These are phyloP conservation scores for Aspergillus panamensis DNA, from an alignment of 495 filamentous ascomycete species.

Conservation along the genomic window DNA sequence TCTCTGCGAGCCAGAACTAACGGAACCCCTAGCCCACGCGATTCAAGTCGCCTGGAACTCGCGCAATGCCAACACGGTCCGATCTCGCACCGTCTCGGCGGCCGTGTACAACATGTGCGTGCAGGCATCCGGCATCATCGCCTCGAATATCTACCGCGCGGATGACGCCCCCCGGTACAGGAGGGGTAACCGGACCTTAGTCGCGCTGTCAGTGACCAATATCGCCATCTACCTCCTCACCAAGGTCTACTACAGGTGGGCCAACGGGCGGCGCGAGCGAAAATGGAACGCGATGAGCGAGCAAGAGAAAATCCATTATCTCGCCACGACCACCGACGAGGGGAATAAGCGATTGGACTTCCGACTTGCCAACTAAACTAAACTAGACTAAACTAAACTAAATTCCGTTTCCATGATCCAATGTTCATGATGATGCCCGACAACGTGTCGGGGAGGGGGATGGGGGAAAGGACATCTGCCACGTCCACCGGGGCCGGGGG, in stretches of 20 bases:
- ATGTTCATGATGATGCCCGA: not conserved
- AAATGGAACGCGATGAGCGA: slow-evolving; percentile 37
- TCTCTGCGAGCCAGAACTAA: not conserved
- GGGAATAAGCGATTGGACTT: slow-evolving; percentile 39
- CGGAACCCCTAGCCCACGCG: slow-evolving; percentile 37
- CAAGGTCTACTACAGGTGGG: slow-evolving; percentile 36
- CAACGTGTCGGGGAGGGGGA: too few relatives aligned
- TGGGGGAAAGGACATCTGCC: too few relatives aligned
- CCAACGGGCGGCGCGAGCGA: slow-evolving; percentile 28
- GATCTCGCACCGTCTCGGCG: slow-evolving; percentile 58
- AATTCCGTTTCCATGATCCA: not conserved
- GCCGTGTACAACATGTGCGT: slow-evolving; percentile 54
- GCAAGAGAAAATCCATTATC: slow-evolving; percentile 25
- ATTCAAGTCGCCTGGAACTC: slow-evolving; percentile 62
- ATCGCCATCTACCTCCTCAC: slow-evolving; percentile 37
- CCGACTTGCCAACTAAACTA: slow-evolving; percentile 31
- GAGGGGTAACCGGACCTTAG: slow-evolving; percentile 48
- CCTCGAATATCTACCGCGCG: slow-evolving; percentile 52
- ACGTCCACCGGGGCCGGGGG: too few relatives aligned
- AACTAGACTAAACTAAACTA: too few relatives aligned
- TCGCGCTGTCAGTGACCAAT: slow-evolving; percentile 36
- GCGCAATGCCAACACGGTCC: slow-evolving; percentile 57
- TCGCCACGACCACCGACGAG: slow-evolving; percentile 28
- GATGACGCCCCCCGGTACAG: slow-evolving; percentile 51
- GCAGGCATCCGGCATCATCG: slow-evolving; percentile 48